These are phyloP conservation scores for Nannochloropsis gaditana DNA, from an alignment of 108 stramenopile species.

Conservation along the genomic window DNA sequence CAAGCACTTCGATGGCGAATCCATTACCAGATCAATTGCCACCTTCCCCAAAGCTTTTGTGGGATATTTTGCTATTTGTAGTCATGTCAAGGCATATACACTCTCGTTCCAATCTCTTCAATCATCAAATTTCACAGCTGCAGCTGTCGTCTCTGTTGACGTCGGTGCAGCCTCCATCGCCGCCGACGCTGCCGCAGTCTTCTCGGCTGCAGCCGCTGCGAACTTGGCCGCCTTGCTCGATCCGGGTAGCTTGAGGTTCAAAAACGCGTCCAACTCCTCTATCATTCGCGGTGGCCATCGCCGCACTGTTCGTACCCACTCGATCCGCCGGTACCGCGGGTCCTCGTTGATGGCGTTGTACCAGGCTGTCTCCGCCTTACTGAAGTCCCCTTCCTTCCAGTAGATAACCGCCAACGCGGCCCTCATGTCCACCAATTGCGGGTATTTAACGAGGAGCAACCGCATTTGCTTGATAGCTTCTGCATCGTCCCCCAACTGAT, in stretches of 20 bases:
- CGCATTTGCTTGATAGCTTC: neutral
- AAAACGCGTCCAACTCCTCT: neutral
- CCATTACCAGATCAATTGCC: no score
- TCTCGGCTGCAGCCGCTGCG: neutral
- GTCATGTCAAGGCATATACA: no score
- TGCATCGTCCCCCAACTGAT: neutral
- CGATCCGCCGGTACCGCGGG: neutral
- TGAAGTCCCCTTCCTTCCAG: neutral
- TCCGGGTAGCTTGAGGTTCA: neutral
- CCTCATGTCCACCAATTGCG: neutral
- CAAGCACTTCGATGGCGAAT: no score
- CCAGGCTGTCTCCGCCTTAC: slow-evolving; percentile 6
- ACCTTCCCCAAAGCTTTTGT: no score
- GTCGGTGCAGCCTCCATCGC: neutral
- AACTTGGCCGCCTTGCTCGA: slow-evolving; percentile 6
- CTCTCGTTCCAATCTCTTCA: no score
- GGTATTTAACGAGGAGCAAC: neutral
- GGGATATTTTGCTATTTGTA: no score
- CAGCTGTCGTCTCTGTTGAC: neutral
- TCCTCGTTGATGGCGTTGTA: neutral
- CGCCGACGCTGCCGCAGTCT: neutral
- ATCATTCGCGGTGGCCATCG: slow-evolving; percentile 19
- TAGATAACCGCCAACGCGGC: neutral
- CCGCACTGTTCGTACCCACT: neutral
- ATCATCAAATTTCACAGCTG: neutral